Percentiles rank a stretch among this genome's conserved stretches.
These are phyloP conservation scores for Suillus placidus DNA, from an alignment of 768 basidiomycete species.

Conservation along the genomic window DNA sequence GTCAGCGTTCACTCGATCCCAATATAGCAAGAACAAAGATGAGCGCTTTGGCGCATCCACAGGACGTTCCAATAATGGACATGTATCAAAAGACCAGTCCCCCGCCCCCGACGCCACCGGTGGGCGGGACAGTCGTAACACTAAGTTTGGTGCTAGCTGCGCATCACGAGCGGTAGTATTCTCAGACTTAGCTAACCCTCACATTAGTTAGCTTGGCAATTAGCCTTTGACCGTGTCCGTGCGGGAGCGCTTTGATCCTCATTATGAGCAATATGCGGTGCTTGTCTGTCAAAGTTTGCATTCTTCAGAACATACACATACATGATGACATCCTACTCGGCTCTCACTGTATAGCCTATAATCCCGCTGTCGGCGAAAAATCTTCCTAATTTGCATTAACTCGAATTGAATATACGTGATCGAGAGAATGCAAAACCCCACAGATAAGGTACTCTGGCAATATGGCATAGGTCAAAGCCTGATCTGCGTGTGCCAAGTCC, in stretches of 20 bases:
- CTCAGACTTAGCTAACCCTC: conserved; percentile 5
- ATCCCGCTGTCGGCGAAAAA: not conserved
- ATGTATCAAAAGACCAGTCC: not conserved
- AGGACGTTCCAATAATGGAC: not conserved
- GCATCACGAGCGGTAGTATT: not conserved
- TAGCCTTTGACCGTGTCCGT: not conserved
- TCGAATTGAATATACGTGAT: not conserved
- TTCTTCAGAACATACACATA: not conserved
- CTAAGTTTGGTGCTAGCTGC: not conserved
- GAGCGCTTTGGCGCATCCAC: not conserved
- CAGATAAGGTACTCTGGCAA: not conserved
- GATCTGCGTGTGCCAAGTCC: not conserved
- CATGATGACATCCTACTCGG: not conserved
- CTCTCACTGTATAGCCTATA: not conserved
- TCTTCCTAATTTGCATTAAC: not conserved
- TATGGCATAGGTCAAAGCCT: too few relatives aligned
- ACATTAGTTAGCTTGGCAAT: not conserved
- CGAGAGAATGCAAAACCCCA: not conserved
- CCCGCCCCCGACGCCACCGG: conserved; percentile 10
- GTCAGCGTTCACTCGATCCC: not conserved
- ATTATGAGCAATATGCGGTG: not conserved
- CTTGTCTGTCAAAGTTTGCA: not conserved
- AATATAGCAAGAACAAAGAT: not conserved
- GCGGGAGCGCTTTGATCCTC: not conserved
- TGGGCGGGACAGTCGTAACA: not conserved